Conservation (phyloP, 176 grass and related monocot species). For the Musa schizocarpa region DNA sequence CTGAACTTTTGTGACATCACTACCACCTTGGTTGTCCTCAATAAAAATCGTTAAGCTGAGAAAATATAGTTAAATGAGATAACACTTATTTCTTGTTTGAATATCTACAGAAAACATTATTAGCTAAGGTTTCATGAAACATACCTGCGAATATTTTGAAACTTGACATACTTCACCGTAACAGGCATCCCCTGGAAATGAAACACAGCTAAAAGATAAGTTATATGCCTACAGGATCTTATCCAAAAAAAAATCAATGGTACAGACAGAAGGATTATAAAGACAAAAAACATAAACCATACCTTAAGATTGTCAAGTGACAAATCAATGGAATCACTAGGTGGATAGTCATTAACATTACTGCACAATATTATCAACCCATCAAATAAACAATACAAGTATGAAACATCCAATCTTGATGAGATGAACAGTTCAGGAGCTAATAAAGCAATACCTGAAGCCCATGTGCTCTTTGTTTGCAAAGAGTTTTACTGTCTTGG, state of each 20-base stretch:
- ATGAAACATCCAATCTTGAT: not conserved
- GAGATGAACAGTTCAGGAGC: not conserved
- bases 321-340: conserved; percentile 71
- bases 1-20: conserved; percentile 74
- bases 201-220: not conserved
- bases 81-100: not conserved
- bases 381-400: not conserved
- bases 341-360: conserved; percentile 86
- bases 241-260: too few species aligned
- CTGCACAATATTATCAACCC: conserved; percentile 31
- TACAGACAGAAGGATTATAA: not conserved
- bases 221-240: not conserved
- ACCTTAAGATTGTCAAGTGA: conserved; percentile 73
- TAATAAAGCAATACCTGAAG: conserved; percentile 56
- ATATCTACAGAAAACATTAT: not conserved
- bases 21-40: conserved; percentile 89
- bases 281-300: not conserved
- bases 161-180: conserved; percentile 86
- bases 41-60: conserved; percentile 91
- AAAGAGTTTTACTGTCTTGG: conserved; percentile 77
- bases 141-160: conserved; percentile 98
- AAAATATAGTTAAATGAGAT: conserved; percentile 4
- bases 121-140: not conserved
- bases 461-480: conserved; percentile 98
- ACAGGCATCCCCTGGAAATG: conserved; percentile 52